These are phyloP conservation scores for Chamaenerion angustifolium DNA, from an alignment of 345 rosid species.

Conservation along the genomic window DNA sequence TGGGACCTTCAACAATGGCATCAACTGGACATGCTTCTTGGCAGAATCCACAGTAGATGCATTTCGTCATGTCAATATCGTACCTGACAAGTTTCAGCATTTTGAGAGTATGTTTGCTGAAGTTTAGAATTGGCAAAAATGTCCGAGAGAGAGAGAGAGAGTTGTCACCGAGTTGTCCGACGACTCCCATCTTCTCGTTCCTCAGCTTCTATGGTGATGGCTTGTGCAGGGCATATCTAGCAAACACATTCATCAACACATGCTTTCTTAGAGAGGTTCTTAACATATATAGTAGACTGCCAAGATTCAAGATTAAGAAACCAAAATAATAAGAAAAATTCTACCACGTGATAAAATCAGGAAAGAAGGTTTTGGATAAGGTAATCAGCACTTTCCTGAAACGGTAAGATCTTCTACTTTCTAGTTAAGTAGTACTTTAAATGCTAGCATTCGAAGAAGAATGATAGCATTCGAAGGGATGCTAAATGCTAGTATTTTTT, in stretches of 20 bases:
- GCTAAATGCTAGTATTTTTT: no score
- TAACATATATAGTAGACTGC: no score
- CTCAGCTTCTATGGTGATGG: slow-evolving; percentile 96
- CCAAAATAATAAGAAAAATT: no score
- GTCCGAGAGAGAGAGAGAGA: slow-evolving; percentile 4
- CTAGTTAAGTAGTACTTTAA: no score
- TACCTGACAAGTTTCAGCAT: slow-evolving; percentile 30
- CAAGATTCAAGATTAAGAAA: no score
- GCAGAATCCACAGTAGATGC: slow-evolving; percentile 97
- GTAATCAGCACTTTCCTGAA: no score
- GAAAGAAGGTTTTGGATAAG: no score
- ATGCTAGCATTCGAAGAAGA: no score
- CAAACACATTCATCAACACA: neutral
- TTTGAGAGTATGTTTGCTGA: neutral
- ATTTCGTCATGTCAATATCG: slow-evolving; percentile 93
- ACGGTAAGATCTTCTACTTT: no score
- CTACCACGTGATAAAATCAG: no score
- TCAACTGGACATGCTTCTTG: slow-evolving; percentile 99
- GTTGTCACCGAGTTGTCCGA: slow-evolving; percentile 66
- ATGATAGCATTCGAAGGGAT: no score
- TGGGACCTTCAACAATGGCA: slow-evolving; percentile 96
- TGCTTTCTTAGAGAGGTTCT: no score
- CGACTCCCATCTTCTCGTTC: slow-evolving; percentile 99
- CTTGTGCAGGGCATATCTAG: slow-evolving; percentile 94
- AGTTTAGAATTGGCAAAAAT: neutral